A percentile compares a stretch with the other conserved stretches of the same genome.
Evolutionary conservation across 1,284 basidiomycete genomes (phyloP).

Genomic region (Paramarasmius palmivorus): DNA sequence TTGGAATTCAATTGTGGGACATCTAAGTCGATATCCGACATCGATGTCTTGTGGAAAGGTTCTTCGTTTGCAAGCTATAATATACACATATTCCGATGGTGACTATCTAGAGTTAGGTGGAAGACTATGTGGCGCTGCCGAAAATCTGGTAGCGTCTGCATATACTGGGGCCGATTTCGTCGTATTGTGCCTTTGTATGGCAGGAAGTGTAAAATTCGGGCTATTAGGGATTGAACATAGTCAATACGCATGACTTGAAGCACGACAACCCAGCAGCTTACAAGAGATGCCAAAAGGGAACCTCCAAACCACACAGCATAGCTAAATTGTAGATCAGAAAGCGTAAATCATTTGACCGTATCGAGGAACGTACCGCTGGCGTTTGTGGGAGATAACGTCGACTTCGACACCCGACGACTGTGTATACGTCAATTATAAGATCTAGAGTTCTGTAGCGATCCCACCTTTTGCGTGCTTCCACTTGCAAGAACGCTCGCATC

Average conservation of each 20-base stretch:
- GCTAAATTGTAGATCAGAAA: constrained; percentile 34
- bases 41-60: too few relatives aligned
- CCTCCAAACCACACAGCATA: constrained; percentile 99
- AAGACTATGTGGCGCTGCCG: constrained; percentile 70
- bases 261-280: constrained; percentile 39
- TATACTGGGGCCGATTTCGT: constrained; percentile 97
- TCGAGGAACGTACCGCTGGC: constrained; percentile 68
- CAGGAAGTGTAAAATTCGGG: constrained; percentile 98
- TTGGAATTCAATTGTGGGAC: too few relatives aligned
- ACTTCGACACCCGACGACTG: constrained; percentile 94
- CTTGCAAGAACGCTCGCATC: constrained; percentile 77
- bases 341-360: neutral
- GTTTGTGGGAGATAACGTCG: constrained; percentile 98
- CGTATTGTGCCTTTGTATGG: constrained; percentile 96
- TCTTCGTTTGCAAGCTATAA: too few relatives aligned
- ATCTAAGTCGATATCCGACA: too few relatives aligned
- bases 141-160: constrained; percentile 95
- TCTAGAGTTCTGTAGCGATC: constrained; percentile 20
- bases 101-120: too few relatives aligned
- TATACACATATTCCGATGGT: too few relatives aligned
- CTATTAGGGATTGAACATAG: constrained; percentile 38
- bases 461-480: constrained; percentile 77
- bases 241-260: constrained; percentile 14
- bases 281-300: constrained; percentile 88
- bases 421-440: constrained; percentile 8